Evolutionary conservation across 129 eudicot species (phyloP), one percentile per base, ranked within the genome.

Genomic region (Centaurea solstitialis): DNA sequence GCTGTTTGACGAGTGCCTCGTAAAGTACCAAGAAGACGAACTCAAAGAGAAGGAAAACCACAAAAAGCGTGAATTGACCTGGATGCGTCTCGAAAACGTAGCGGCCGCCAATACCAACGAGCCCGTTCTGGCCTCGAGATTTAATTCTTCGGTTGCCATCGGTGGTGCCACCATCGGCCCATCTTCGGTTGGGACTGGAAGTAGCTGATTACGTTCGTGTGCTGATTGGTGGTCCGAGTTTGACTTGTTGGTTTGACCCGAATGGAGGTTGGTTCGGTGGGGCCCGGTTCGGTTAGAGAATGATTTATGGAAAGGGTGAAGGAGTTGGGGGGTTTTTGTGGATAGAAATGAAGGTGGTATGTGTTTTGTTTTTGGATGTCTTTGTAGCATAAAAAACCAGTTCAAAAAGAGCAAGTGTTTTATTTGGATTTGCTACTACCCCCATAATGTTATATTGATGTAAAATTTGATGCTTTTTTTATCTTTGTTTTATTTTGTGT

Each of bases 1-100:
- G n/a, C 87, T 85, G 23, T 88, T 87, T 68, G 94, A 90, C 24
- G 94, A 87, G 73, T 87, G 94, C 84, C 77, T 87, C 22, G 70
- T 79, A 4, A 86, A 38, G 81, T 90, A 81, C 81, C 88, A 87
- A 79, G 94, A 87, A 78, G 88, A 84, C 9, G 88, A 90, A 74
- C 80, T 73, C 68, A 90, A 90, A 84, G 88, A 81, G 37, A 86
- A 90, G 74, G 88, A 87, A 64, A 65, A 43, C 65, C 39, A 21
- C 21, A 85, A 90, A 59, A 90, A 81, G 72, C 88, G 91, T 13
- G 91, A 90, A 76, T 78, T 72, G 1, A 76, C 73, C 28, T 88
- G 92, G 92, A 78, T 57, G 43, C 85, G 85, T 22, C 79, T 88
- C 78, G 92, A 88, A 83, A 86, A 86, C 2, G 74, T 83, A 41